Evolutionary conservation across 495 filamentous ascomycete species (phyloP), one percentile per base, ranked within the genome.

Genomic region (Tuber melanosporum): DNA sequence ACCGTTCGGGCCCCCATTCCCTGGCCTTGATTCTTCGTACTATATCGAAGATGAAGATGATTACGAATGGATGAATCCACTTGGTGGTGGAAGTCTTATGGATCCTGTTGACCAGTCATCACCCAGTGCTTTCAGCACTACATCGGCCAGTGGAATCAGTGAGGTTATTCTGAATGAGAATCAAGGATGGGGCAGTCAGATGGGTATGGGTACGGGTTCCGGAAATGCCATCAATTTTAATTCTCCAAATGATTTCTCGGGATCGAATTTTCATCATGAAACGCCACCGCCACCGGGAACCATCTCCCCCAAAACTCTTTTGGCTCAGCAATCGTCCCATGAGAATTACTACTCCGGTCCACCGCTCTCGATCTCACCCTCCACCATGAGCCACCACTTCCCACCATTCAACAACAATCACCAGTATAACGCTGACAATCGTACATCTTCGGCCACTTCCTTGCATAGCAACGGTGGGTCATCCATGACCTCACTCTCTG

Each of bases 121-220:
- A 9, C 95, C 95, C 12, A 98, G 94, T 14, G 95, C 92, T 39
- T 94, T 97, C 82, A 97, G 94, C 85, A 95, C 92, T 26, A 92
- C 91, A 43, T 97, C 94, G 82, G 94, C 95, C 79, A 95, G 92
- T 84, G 93, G 92, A 20, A 92, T 96, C 81, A 97, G 93, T 84
- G 95, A 98, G 82, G 89, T 94, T 75, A 94, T 97, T 92, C 86
- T 97, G 62, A 94, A 97, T 83, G 93, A 82, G 44, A 74, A 77
- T 10, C 76, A 80, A 10, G 83, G 82, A 76, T 77, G 78, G 43
- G 57, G 77, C 73, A 77, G 78, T 57, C 73, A 73, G 69, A 80
- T 80, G 71, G 78, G 78, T 47, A 79, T 80, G 26, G 73, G 74
- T 73, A 73, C 78, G 26, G 71, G 77, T 57, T 66, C 57, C 26